Base-by-base conservation (phyloP, 768 basidiomycete genomes). In the Trametes villosa region DNA sequence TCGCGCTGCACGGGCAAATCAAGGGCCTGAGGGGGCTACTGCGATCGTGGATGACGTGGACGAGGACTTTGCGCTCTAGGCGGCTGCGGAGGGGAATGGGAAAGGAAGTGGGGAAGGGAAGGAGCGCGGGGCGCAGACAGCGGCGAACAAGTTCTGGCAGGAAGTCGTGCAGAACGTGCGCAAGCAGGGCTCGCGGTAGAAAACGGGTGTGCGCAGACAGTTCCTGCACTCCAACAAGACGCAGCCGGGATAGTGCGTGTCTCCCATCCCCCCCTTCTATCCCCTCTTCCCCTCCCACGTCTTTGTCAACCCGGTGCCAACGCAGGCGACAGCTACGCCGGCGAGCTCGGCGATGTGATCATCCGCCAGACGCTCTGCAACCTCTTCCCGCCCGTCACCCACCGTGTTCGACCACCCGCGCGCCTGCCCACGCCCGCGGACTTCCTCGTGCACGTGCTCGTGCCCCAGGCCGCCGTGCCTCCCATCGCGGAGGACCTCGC, bases 221-320 rank as follows among this genome's bases (percentile, higher is more conserved):
- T 92, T 88, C 66, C 80, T 83, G 18, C 90, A 77, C 65, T 96
- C 95, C 67, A 84, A 92, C 65, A 89, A 86, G 75, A 85, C 86
- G 4, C 90, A 93, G 67, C 92, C 94, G 27, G 94, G 94, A 76
- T 96, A 95, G 94, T 96, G 69, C 76, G 92, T 83, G 9, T 26
- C 42, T 30, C 26, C 31, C 47, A 29, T 24, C 20, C 2, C 2
- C 27, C 24, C n/a, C 34, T 3, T 18, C n/a, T 12, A 26, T 4
- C 1, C 22, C 27, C 12, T 24, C 30, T 27, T 53, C 31, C 13
- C 5, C 15, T 18, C 15, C 13, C 42, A 48, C 15, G 26, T 31
- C 24, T n/a, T 11, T 20, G 49, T 57, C n/a, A n/a, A n/a, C n/a
- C n/a, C n/a, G n/a, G n/a, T 18, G 34, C 33, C 24, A 15, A 30